phyloP scores from a whole-genome alignment of 108 stramenopile genomes.

The Phaeodactylum tricornutum region DNA sequence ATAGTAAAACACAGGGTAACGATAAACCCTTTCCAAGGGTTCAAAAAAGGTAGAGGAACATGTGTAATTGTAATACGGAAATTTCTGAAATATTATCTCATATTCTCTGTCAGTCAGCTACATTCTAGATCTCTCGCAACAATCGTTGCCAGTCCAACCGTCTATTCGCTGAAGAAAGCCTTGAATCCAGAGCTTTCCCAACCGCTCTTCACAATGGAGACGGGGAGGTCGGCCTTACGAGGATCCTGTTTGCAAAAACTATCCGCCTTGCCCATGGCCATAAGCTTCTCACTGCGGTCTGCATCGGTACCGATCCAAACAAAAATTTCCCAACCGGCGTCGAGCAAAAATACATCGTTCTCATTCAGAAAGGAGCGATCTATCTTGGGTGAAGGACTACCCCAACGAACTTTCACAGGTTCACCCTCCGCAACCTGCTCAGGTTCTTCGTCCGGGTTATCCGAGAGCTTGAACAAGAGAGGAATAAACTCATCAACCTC shows the following conservation, averaged over 20 bases:
- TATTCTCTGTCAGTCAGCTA: no score
- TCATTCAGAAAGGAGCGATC: constrained; percentile 19
- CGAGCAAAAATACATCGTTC: constrained; percentile 63
- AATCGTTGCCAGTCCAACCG: no score
- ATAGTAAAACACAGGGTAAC: no score
- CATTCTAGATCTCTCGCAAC: no score
- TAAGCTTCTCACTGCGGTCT: constrained; percentile 48
- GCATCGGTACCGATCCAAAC: constrained; percentile 73
- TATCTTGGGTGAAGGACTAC: neutral
- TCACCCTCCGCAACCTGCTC: constrained; percentile 32
- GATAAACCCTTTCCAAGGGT: no score
- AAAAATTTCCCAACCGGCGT: constrained; percentile 58
- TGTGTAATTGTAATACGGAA: no score
- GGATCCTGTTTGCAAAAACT: constrained; percentile 19
- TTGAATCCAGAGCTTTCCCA: constrained; percentile 33
- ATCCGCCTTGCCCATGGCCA: constrained; percentile 43
- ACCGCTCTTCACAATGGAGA: constrained; percentile 27
- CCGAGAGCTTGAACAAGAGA: constrained; percentile 39
- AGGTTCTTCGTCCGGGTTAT: constrained; percentile 26
- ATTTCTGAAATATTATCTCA: no score
- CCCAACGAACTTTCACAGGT: constrained; percentile 9
- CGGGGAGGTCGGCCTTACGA: constrained; percentile 20
- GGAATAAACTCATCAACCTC: constrained; percentile 19
- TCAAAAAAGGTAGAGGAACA: no score
- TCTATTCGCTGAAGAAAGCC: no score